phyloP scores from a whole-genome alignment of 768 basidiomycete species.

The Exsudoporus frostii region DNA sequence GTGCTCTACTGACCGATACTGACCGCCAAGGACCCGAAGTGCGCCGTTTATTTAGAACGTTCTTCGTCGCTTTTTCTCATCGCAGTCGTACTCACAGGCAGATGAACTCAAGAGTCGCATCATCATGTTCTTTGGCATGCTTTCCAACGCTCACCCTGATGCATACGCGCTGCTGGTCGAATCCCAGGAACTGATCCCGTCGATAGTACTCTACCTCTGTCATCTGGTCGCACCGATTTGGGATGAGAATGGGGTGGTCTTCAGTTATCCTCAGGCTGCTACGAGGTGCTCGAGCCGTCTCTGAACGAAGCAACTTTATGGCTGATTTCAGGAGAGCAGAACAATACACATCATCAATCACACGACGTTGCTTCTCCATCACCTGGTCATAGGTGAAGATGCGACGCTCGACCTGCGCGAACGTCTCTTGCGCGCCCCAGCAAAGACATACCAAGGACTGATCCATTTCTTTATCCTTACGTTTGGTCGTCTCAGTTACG shows the following conservation, averaged over 20 bases:
- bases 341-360: constrained; percentile 49
- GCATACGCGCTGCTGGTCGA: constrained; percentile 38
- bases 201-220: constrained; percentile 55
- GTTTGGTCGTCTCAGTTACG: constrained; percentile 71
- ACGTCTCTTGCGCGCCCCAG: constrained; percentile 53
- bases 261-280: constrained; percentile 32
- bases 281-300: constrained; percentile 20
- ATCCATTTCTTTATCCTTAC: constrained; percentile 72
- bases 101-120: constrained; percentile 36
- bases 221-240: constrained; percentile 56
- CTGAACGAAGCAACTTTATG: neutral
- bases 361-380: constrained; percentile 57
- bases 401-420: constrained; percentile 51
- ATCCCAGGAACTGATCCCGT: constrained; percentile 60
- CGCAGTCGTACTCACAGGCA: constrained; percentile 24
- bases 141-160: constrained; percentile 39
- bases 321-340: constrained; percentile 34
- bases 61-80: neutral
- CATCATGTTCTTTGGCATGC: constrained; percentile 39
- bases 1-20: constrained; percentile 45
- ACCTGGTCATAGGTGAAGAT: constrained; percentile 52
- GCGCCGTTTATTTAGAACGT: neutral
- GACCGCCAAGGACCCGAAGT: constrained; percentile 42
- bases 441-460: constrained; percentile 57
- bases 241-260: constrained; percentile 55